Conservation (phyloP, 192 early-diverging fungal genomes). For the Coemansia sp. region DNA sequence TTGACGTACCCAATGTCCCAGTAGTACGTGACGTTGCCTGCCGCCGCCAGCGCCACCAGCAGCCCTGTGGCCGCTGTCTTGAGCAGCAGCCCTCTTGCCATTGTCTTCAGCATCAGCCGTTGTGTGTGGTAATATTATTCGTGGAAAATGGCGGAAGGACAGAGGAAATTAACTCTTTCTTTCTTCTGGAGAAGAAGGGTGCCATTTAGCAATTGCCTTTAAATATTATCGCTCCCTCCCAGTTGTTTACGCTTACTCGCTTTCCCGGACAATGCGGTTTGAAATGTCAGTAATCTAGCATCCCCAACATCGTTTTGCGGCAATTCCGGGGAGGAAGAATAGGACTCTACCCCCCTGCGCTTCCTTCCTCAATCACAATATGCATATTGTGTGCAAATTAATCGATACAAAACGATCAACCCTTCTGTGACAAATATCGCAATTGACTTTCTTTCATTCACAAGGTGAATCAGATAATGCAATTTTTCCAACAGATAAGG, state of each 20-base stretch:
- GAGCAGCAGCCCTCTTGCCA: not conserved
- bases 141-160: too few species aligned
- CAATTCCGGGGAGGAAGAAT: not conserved
- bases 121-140: too few species aligned
- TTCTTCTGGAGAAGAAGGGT: not conserved
- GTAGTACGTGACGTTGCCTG: constrained; percentile 63
- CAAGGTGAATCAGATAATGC: too few species aligned
- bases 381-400: not conserved
- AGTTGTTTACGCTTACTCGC: not conserved
- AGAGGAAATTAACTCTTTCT: too few species aligned
- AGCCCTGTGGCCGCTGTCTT: not conserved
- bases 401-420: not conserved
- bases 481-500: constrained; percentile 8
- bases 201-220: not conserved
- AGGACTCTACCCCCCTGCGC: too few species aligned
- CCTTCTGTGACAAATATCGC: not conserved
- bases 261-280: not conserved
- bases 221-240: not conserved
- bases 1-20: constrained; percentile 70
- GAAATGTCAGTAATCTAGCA: not conserved
- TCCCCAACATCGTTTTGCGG: not conserved
- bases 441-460: too few species aligned
- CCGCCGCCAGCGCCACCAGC: constrained; percentile 10
- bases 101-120: too few species aligned
- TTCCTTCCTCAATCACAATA: not conserved